phyloP scores from a whole-genome alignment of 2,329 filamentous ascomycete species.

The Beauveria varroae region DNA sequence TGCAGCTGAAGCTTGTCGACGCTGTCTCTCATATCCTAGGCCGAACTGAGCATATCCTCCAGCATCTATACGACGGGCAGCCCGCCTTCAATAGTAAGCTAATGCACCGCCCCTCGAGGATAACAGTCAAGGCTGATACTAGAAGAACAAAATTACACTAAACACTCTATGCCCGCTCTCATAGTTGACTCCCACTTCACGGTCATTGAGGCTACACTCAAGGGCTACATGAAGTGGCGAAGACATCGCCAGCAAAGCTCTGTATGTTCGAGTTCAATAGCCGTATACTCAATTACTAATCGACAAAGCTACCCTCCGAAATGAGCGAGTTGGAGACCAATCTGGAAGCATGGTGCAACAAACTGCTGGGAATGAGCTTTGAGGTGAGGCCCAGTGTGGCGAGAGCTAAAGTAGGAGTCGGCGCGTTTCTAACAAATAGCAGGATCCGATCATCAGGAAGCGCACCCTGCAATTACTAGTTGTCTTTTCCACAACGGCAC shows the following conservation, averaged over 20 bases:
- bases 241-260: conserved; percentile 22
- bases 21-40: conserved; percentile 82
- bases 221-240: conserved; percentile 80
- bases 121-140: neutral
- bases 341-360: conserved; percentile 65
- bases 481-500: conserved; percentile 72
- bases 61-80: conserved; percentile 65
- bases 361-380: conserved; percentile 62
- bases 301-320: conserved; percentile 34
- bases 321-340: conserved; percentile 52
- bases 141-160: conserved; percentile 52
- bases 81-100: conserved; percentile 57
- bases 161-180: conserved; percentile 64
- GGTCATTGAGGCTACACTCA: conserved; percentile 80
- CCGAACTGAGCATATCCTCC: conserved; percentile 65
- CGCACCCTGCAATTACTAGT: conserved; percentile 75
- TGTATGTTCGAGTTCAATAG: conserved; percentile 19
- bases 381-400: conserved; percentile 36
- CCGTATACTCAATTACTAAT: neutral
- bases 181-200: conserved; percentile 84
- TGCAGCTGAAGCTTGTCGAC: conserved; percentile 72
- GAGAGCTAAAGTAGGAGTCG: too few relatives aligned
- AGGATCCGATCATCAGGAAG: conserved; percentile 78
- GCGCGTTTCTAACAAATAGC: conserved; percentile 15
- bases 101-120: neutral